Evolutionary conservation across 352 stramenopile genomes (phyloP).

Genomic region (Phytophthora niederhauseri): DNA sequence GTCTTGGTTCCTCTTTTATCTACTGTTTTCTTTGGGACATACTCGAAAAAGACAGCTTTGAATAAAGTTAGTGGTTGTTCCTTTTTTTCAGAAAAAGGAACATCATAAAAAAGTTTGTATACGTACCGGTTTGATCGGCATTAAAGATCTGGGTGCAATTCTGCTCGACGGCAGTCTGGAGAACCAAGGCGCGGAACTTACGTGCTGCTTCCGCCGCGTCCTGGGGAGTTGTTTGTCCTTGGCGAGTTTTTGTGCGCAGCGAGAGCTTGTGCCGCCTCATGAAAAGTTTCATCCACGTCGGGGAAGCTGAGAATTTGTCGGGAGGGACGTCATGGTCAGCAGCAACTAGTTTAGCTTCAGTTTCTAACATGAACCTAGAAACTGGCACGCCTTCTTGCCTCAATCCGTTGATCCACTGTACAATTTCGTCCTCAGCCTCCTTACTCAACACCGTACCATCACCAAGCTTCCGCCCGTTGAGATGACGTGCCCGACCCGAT

Average conservation of each 20-base stretch:
- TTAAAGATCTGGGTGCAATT: slow-evolving; percentile 19
- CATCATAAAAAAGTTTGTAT: background rate
- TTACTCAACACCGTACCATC: background rate
- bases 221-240: slow-evolving; percentile 17
- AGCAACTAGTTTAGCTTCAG: slow-evolving; percentile 11
- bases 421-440: slow-evolving; percentile 2
- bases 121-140: slow-evolving; percentile 15
- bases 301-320: background rate
- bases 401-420: slow-evolving; percentile 14
- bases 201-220: slow-evolving; percentile 10
- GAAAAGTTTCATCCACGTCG: slow-evolving; percentile 9
- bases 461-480: background rate
- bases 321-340: background rate
- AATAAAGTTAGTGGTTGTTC: background rate
- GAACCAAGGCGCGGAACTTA: slow-evolving; percentile 1
- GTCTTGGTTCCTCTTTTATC: slow-evolving; percentile 1
- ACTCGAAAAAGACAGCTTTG: slow-evolving; percentile 10
- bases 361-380: slow-evolving; percentile 12
- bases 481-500: background rate
- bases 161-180: slow-evolving; percentile 12
- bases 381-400: slow-evolving; percentile 11
- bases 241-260: slow-evolving; percentile 5
- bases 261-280: slow-evolving; percentile 17
- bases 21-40: slow-evolving; percentile 8
- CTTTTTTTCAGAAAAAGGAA: background rate